Evolutionary conservation across 805 yeast genomes (phyloP).

Genomic region (Barnettozyma salicaria): DNA sequence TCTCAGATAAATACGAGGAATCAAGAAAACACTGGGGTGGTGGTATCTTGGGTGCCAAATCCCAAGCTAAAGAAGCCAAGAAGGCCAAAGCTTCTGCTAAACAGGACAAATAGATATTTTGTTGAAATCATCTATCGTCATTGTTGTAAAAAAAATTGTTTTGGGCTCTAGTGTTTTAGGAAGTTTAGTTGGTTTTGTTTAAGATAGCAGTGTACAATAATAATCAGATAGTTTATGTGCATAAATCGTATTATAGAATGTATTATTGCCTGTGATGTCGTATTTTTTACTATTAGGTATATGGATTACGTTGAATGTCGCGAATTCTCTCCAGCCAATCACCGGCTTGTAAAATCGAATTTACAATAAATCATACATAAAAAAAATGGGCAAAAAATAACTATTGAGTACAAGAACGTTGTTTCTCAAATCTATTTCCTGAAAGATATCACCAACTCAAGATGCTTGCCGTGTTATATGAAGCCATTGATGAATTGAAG

Average conservation of each 20-base stretch:
- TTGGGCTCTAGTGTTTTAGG: background rate
- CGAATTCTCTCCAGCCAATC: slow-evolving; percentile 17
- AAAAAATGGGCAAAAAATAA: slow-evolving; percentile 5
- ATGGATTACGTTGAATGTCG: too few species aligned
- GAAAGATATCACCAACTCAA: too few species aligned
- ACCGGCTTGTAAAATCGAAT: slow-evolving; percentile 14
- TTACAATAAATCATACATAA: slow-evolving; percentile 11
- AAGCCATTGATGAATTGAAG: slow-evolving; percentile 56
- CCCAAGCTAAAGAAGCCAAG: slow-evolving; percentile 65
- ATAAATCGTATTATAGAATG: background rate
- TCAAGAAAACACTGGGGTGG: slow-evolving; percentile 99
- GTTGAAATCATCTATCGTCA: background rate
- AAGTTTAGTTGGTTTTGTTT: slow-evolving; percentile 1
- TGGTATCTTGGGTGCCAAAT: slow-evolving; percentile 95
- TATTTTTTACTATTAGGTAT: too few species aligned
- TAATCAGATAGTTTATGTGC: slow-evolving; percentile 4
- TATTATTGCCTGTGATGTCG: background rate
- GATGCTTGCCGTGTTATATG: slow-evolving; percentile 34
- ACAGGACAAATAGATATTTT: slow-evolving; percentile 13
- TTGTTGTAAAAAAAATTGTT: too few species aligned
- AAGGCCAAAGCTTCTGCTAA: slow-evolving; percentile 19
- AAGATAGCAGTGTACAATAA: slow-evolving; percentile 10
- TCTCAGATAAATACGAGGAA: slow-evolving; percentile 90
- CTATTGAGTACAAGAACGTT: background rate
- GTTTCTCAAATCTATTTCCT: too few species aligned